Conservation (phyloP, 306 rosid genomes). For the Aeschynomene evenia region DNA sequence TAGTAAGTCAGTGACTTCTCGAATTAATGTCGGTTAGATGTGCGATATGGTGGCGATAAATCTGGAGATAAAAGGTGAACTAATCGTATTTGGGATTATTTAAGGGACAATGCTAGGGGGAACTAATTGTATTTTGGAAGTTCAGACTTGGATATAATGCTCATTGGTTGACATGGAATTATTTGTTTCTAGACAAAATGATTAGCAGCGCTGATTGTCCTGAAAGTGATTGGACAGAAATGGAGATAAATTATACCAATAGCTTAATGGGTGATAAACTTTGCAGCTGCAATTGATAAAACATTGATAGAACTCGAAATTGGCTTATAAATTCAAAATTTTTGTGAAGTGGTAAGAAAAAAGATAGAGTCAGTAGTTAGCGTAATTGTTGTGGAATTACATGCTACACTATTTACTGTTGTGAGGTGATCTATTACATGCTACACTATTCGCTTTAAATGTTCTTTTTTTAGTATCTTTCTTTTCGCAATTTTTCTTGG, state of each 20-base stretch:
- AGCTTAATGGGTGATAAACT: constrained; percentile 18
- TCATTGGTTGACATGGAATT: constrained; percentile 10
- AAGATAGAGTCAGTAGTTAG: too few species aligned
- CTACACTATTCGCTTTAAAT: constrained; percentile 20
- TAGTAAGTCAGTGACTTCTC: not conserved
- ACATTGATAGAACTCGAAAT: constrained; percentile 1
- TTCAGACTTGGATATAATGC: constrained; percentile 25
- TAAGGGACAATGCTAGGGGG: constrained; percentile 10
- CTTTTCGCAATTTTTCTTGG: not conserved
- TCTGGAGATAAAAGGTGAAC: not conserved
- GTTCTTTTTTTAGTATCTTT: not conserved
- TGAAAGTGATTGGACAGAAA: constrained; percentile 26
- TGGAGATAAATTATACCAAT: constrained; percentile 5
- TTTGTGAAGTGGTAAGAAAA: not conserved
- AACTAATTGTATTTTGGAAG: constrained; percentile 12
- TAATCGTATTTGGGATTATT: constrained; percentile 14
- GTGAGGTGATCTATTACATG: not conserved
- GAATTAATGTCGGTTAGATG: constrained; percentile 1
- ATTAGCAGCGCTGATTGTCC: constrained; percentile 1
- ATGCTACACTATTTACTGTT: constrained; percentile 1
- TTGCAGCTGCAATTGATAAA: constrained; percentile 8
- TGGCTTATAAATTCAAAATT: constrained; percentile 4
- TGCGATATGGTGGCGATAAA: constrained; percentile 11
- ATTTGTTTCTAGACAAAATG: constrained; percentile 2
- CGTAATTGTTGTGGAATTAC: too few species aligned